Evolutionary conservation across 75 land plant genomes (phyloP).

Genomic region (Isoetes taiwanensis): DNA sequence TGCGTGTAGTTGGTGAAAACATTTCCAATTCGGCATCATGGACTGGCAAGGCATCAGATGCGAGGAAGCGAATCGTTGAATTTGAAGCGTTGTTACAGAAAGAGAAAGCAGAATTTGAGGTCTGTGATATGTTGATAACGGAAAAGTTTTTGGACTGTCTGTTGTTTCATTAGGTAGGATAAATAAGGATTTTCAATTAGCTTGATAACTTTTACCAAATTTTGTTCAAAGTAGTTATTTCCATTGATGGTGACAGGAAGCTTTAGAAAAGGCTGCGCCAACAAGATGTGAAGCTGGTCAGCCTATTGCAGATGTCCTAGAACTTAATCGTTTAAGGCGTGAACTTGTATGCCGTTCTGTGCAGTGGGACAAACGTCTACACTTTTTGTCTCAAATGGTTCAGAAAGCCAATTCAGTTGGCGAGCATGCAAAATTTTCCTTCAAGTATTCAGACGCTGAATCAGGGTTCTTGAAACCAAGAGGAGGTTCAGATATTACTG

Average conservation of each 20-base stretch:
- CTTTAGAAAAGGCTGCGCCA: slow-evolving; percentile 28
- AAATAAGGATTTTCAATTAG: neutral
- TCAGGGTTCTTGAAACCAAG: no score
- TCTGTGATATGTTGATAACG: slow-evolving; percentile 11
- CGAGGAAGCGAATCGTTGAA: slow-evolving; percentile 28
- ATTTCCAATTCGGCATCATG: slow-evolving; percentile 13
- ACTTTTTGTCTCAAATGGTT: no score
- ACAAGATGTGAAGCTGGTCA: slow-evolving; percentile 16
- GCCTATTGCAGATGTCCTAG: slow-evolving; percentile 33
- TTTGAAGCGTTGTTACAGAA: slow-evolving; percentile 42
- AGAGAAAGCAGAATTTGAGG: slow-evolving; percentile 69
- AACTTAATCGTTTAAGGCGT: slow-evolving; percentile 40
- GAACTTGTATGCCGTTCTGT: slow-evolving; percentile 41
- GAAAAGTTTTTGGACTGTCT: neutral
- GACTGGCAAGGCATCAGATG: slow-evolving; percentile 26
- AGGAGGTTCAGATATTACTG: no score
- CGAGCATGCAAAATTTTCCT: neutral
- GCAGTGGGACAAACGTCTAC: slow-evolving; percentile 61
- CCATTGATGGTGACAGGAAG: slow-evolving; percentile 19
- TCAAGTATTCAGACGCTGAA: slow-evolving; percentile 5
- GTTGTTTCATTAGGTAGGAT: neutral
- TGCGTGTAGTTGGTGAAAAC: slow-evolving; percentile 29
- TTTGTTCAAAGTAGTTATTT: neutral
- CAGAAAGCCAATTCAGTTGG: no score
- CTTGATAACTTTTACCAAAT: neutral